A percentile compares a stretch with the other conserved stretches of the same genome.
phyloP scores from a whole-genome alignment of 305 asterid species.

The Andrographis paniculata region DNA sequence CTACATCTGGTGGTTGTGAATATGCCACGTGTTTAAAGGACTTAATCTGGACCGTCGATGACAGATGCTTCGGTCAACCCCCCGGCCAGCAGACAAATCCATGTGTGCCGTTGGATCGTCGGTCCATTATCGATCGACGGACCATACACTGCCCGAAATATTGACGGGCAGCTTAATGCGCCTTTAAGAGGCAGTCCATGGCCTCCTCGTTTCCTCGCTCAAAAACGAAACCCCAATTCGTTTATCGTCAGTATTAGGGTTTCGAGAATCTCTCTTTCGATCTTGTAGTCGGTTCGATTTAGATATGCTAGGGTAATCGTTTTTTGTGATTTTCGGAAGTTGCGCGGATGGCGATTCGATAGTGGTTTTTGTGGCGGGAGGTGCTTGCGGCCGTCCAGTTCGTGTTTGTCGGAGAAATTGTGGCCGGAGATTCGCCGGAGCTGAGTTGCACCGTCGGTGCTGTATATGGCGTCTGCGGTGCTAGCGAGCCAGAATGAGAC shows the following conservation, averaged over 20 bases:
- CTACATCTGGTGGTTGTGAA: constrained; percentile 21
- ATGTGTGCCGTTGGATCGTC: constrained; percentile 34
- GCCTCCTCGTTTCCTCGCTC: constrained; percentile 63
- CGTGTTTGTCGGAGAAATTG: constrained; percentile 40
- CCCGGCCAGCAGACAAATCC: constrained; percentile 55
- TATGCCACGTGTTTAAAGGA: constrained; percentile 32
- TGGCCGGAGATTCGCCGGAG: constrained; percentile 39
- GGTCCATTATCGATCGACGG: constrained; percentile 26
- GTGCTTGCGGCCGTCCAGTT: constrained; percentile 19
- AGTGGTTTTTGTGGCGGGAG: constrained; percentile 5
- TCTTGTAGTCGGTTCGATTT: not conserved
- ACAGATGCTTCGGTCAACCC: constrained; percentile 60
- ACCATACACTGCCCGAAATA: constrained; percentile 46
- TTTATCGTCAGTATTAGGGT: constrained; percentile 14
- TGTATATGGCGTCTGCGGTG: constrained; percentile 87
- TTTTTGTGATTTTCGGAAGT: not conserved
- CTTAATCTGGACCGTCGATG: constrained; percentile 38
- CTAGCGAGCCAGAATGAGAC: constrained; percentile 85
- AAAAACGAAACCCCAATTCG: constrained; percentile 48
- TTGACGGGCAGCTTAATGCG: constrained; percentile 76
- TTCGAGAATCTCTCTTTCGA: not conserved
- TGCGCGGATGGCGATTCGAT: constrained; percentile 19
- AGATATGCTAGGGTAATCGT: not conserved
- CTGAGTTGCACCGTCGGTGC: constrained; percentile 37
- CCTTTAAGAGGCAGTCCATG: constrained; percentile 71